phyloP scores from a whole-genome alignment of 257 asterid species.

The Coffea canephora region DNA sequence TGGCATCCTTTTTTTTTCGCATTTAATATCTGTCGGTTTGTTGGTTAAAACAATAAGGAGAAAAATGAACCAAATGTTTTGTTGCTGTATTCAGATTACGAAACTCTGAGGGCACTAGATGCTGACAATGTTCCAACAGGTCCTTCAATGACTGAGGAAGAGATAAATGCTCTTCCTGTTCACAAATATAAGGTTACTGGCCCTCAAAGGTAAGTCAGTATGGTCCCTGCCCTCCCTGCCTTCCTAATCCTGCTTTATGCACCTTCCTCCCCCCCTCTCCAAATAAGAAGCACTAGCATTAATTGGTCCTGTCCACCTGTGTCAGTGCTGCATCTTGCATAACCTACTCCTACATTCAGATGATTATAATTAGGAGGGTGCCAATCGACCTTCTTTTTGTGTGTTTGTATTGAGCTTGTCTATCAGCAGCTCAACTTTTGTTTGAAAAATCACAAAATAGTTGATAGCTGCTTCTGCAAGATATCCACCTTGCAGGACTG shows the following conservation, averaged over 20 bases:
- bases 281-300: background rate
- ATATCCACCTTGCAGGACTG: background rate
- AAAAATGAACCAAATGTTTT: slow-evolving; percentile 11
- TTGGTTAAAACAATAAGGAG: background rate
- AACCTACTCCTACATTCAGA: background rate
- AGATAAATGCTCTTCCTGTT: slow-evolving; percentile 94
- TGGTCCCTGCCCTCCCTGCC: background rate
- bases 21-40: background rate
- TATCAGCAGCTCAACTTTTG: background rate
- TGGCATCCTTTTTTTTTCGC: background rate
- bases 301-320: background rate
- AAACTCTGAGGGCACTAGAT: slow-evolving; percentile 88
- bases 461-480: background rate
- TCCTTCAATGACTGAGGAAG: slow-evolving; percentile 89
- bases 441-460: background rate
- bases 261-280: background rate
- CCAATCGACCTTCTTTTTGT: background rate
- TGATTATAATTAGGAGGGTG: background rate
- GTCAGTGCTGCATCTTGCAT: background rate
- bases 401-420: background rate
- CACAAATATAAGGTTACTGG: slow-evolving; percentile 84
- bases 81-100: slow-evolving; percentile 65
- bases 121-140: slow-evolving; percentile 82
- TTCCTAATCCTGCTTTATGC: background rate
- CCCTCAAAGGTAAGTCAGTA: slow-evolving; percentile 57